Evolutionary conservation across 257 asterid genomes (phyloP).

Genomic region (Apocynum venetum): DNA sequence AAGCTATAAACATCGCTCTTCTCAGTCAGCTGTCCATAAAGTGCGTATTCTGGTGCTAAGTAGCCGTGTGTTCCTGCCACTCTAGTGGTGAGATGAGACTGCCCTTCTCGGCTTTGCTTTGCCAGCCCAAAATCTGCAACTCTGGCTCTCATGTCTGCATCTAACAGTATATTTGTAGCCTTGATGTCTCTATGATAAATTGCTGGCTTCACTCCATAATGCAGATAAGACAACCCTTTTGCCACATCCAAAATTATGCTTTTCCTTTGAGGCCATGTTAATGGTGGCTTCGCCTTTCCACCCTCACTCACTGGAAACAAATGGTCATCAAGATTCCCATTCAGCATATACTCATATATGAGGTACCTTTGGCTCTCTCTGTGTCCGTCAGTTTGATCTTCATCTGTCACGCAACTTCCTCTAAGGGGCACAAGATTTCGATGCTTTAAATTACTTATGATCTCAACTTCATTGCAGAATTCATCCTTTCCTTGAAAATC

Average conservation of each 20-base stretch:
- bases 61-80: constrained; percentile 96
- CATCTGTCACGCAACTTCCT: constrained; percentile 78
- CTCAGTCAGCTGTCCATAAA: constrained; percentile 83
- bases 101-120: constrained; percentile 65
- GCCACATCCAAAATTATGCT: constrained; percentile 83
- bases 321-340: constrained; percentile 82
- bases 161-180: constrained; percentile 80
- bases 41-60: constrained; percentile 88
- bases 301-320: constrained; percentile 34
- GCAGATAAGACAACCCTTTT: constrained; percentile 64
- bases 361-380: constrained; percentile 63
- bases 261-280: constrained; percentile 83
- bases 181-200: constrained; percentile 82
- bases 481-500: constrained; percentile 73
- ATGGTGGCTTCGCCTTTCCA: constrained; percentile 22
- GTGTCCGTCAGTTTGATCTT: constrained; percentile 17
- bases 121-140: constrained; percentile 93
- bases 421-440: constrained; percentile 80
- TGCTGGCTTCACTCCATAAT: constrained; percentile 79
- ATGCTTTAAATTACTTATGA: constrained; percentile 84
- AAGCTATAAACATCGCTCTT: constrained; percentile 92
- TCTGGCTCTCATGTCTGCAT: constrained; percentile 76
- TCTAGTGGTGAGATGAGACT: constrained; percentile 82
- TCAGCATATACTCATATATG: constrained; percentile 81
- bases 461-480: constrained; percentile 91